Conservation (phyloP, 306 rosid species). For the Carpinus viminea region DNA sequence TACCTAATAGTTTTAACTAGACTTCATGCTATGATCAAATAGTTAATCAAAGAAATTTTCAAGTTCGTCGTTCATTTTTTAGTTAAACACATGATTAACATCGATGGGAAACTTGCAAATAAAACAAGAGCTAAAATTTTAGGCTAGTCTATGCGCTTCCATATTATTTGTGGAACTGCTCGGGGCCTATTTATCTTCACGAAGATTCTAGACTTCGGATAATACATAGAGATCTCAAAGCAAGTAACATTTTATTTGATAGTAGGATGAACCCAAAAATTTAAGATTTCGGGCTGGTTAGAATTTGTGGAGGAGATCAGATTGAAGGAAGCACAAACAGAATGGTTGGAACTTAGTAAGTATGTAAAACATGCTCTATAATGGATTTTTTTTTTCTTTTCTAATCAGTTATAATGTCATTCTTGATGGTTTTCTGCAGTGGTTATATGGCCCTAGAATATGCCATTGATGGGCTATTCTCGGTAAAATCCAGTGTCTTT, state of each 20-base stretch:
- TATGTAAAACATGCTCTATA: neutral
- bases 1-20: neutral
- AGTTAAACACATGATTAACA: conserved; percentile 2
- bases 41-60: too few species aligned
- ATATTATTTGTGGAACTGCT: conserved; percentile 52
- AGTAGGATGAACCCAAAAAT: conserved; percentile 57
- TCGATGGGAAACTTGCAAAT: conserved; percentile 26
- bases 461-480: conserved; percentile 51
- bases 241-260: conserved; percentile 54
- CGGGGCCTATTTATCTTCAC: conserved; percentile 59
- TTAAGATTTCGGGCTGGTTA: conserved; percentile 63
- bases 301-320: conserved; percentile 49
- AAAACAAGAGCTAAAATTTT: conserved; percentile 18
- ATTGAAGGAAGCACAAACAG: conserved; percentile 42
- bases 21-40: too few species aligned
- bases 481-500: conserved; percentile 55
- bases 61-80: too few species aligned
- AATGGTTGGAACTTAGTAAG: conserved; percentile 62
- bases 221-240: conserved; percentile 57
- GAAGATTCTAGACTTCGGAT: conserved; percentile 58
- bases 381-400: neutral
- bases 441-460: conserved; percentile 69
- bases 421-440: conserved; percentile 26
- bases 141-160: conserved; percentile 42
- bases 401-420: neutral